Base-by-base conservation (phyloP, 768 basidiomycete genomes). In the Cantharellus anzutake region DNA sequence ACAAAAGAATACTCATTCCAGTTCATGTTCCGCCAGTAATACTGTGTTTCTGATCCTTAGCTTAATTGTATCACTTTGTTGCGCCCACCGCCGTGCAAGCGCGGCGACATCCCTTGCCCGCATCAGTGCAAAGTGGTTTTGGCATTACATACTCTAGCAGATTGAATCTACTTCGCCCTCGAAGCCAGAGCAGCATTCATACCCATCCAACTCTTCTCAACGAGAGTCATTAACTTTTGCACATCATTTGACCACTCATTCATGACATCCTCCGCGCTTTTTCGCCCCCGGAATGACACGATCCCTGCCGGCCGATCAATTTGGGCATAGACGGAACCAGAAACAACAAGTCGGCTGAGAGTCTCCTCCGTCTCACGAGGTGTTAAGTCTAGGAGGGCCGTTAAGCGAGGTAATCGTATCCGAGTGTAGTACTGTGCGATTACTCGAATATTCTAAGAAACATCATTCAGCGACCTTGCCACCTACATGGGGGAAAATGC, bases 161-260 rank as follows among this genome's bases (percentile, higher is more conserved):
- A 29, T 29, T 11, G 29, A 48, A 48, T 11, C 44, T 48, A 60
- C 51, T 52, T n/a, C 35, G 64, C 48, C 44, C 86, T 84, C 29
- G 87, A 87, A 53, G 88, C 87, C 68, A 86, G 80, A 5, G 88
- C 87, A 41, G 88, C 87, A 64, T 90, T 90, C 78, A 91, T 83
- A 42, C 84, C 85, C 88, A 91, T 91, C 88, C 93, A 96, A n/a
- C 90, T 91, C 79, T 97, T 97, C 74, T 99, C 96, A 11, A 92
- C 87, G 48, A 96, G 71, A 16, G 85, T 80, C 62, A 99, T 75
- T 67, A 99, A 73, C 72, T 86, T 91, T 66, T 84, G 86, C 79
- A 99, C 90, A 67, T 98, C 93, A 29, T 83, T 86, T 71, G 90
- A 93, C 94, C 96, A 99, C 63, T 90, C 89, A 68, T 98, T 98